Conservation (phyloP, 2,329 filamentous ascomycete genomes). For the Fusarium mangiferae region DNA sequence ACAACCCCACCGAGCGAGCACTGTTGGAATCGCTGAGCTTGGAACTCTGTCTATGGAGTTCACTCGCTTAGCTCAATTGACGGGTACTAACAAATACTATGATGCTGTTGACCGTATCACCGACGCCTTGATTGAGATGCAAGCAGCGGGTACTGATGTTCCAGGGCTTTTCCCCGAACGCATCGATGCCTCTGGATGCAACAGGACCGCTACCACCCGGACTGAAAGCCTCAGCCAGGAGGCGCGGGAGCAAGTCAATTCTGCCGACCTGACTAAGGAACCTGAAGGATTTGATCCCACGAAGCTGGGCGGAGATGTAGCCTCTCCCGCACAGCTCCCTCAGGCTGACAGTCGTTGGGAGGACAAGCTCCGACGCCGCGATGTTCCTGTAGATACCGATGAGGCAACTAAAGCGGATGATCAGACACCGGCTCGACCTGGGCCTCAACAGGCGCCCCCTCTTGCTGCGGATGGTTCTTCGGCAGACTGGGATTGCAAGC, state of each 20-base stretch:
- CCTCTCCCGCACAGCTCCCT: slow-evolving; percentile 17
- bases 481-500: slow-evolving; percentile 61
- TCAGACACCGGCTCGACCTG: neutral
- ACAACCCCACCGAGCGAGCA: slow-evolving; percentile 70
- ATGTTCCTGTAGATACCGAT: neutral
- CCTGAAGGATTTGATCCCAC: slow-evolving; percentile 43
- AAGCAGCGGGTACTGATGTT: slow-evolving; percentile 74
- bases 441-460: slow-evolving; percentile 39
- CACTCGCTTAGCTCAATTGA: slow-evolving; percentile 87
- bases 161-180: slow-evolving; percentile 83
- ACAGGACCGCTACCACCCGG: slow-evolving; percentile 59
- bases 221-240: slow-evolving; percentile 47
- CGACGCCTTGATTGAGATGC: slow-evolving; percentile 78
- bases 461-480: slow-evolving; percentile 49
- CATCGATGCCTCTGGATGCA: slow-evolving; percentile 84
- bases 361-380: slow-evolving; percentile 32
- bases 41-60: slow-evolving; percentile 89
- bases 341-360: slow-evolving; percentile 34
- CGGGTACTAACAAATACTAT: slow-evolving; percentile 83
- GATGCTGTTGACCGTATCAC: slow-evolving; percentile 90
- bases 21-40: slow-evolving; percentile 74
- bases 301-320: slow-evolving; percentile 1
- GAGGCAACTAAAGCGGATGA: neutral
- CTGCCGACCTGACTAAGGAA: slow-evolving; percentile 42
- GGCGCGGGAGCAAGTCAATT: slow-evolving; percentile 51